Percentiles rank a stretch among this genome's conserved stretches.
phyloP scores from a whole-genome alignment of 176 grass and related monocot genomes.

The Hyparrhenia diplandra region DNA sequence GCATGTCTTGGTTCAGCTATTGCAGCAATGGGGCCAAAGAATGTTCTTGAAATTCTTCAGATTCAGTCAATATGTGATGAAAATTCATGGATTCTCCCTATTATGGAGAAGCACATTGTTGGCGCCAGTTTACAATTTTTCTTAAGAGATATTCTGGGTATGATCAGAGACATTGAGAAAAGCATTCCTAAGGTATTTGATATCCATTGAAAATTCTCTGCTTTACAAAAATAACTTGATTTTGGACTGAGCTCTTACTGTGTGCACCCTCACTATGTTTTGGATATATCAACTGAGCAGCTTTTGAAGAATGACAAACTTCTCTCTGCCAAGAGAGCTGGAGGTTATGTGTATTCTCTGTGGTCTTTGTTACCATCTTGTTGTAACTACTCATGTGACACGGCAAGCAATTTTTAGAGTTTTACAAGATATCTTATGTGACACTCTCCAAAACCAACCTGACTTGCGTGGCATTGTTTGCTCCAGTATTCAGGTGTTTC shows the following conservation, averaged over 20 bases:
- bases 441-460: constrained; percentile 65
- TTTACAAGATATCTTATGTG: constrained; percentile 65
- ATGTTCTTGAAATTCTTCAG: constrained; percentile 70
- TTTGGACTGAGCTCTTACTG: constrained; percentile 20
- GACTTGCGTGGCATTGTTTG: constrained; percentile 74
- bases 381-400: constrained; percentile 90
- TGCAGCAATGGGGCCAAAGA: constrained; percentile 79
- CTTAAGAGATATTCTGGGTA: constrained; percentile 56
- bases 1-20: constrained; percentile 80
- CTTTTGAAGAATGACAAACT: constrained; percentile 64
- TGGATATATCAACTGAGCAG: constrained; percentile 44
- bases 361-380: constrained; percentile 92
- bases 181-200: constrained; percentile 61
- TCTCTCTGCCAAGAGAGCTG: constrained; percentile 79
- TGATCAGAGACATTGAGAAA: constrained; percentile 63
- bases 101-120: constrained; percentile 82
- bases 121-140: constrained; percentile 85
- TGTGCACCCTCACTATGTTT: neutral
- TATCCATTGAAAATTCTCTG: constrained; percentile 4
- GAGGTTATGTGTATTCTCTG: constrained; percentile 85
- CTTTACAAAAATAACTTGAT: constrained; percentile 11
- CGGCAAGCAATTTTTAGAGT: constrained; percentile 54
- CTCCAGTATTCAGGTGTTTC: constrained; percentile 75
- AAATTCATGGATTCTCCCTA: constrained; percentile 82
- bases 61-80: constrained; percentile 58